These are phyloP conservation scores for Penicillium malachiteum DNA, from an alignment of 495 filamentous ascomycete species.

Conservation along the genomic window DNA sequence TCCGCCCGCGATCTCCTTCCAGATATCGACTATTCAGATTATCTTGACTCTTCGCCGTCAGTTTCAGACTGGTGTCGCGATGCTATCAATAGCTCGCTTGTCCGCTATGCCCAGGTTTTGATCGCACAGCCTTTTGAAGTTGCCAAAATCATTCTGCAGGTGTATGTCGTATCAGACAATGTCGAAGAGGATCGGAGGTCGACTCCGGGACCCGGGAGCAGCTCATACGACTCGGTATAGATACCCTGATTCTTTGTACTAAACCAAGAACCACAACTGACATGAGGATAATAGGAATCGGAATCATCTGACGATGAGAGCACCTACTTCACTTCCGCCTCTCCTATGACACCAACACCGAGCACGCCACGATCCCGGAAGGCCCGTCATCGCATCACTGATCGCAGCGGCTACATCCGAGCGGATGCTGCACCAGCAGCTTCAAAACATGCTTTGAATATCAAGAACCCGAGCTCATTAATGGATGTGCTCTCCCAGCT, in stretches of 20 bases:
- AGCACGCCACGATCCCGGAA: constrained; percentile 51
- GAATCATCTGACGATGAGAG: constrained; percentile 75
- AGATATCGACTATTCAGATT: constrained; percentile 87
- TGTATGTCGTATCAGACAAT: constrained; percentile 53
- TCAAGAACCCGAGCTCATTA: constrained; percentile 70
- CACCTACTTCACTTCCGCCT: constrained; percentile 78
- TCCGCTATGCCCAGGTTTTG: constrained; percentile 81
- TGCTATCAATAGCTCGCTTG: constrained; percentile 73
- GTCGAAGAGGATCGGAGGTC: constrained; percentile 32
- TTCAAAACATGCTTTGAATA: constrained; percentile 59
- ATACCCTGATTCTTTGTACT: neutral
- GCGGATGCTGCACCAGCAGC: constrained; percentile 34
- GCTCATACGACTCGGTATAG: constrained; percentile 39
- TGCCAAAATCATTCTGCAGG: constrained; percentile 88
- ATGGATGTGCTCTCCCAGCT: constrained; percentile 77
- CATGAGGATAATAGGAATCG: constrained; percentile 25
- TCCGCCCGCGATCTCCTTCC: constrained; percentile 81
- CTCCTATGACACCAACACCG: constrained; percentile 57
- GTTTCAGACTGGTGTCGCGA: constrained; percentile 68
- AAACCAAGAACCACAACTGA: constrained; percentile 13
- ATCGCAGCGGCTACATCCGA: constrained; percentile 50
- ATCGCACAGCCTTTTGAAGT: constrained; percentile 96
- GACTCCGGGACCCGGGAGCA: constrained; percentile 28
- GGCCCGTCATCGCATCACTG: constrained; percentile 45
- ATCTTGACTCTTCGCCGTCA: constrained; percentile 75